phyloP scores from a whole-genome alignment of 1,284 basidiomycete species.

The Somion occarium region DNA sequence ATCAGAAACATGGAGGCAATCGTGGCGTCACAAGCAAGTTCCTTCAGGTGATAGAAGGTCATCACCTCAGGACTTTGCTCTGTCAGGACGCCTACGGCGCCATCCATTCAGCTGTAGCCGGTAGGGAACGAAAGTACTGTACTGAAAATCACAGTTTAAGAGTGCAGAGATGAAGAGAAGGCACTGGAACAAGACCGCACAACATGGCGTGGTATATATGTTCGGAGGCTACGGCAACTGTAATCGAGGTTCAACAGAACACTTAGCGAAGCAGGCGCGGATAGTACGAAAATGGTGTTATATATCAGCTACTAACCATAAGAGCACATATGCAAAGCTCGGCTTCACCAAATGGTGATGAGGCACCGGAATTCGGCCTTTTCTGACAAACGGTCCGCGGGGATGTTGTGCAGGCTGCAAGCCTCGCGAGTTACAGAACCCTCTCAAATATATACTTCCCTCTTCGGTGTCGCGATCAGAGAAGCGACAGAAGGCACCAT shows the following conservation, averaged over 20 bases:
- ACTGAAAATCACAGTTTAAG: too few relatives aligned
- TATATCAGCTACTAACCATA: neutral
- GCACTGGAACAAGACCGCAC: neutral
- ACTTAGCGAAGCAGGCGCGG: neutral
- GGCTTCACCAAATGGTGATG: too few relatives aligned
- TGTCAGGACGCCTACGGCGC: neutral
- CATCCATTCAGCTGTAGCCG: constrained; percentile 12
- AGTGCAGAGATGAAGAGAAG: constrained; percentile 4
- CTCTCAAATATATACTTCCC: too few relatives aligned
- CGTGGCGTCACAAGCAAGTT: constrained; percentile 13
- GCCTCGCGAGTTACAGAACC: too few relatives aligned
- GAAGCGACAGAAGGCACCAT: too few relatives aligned
- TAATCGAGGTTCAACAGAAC: constrained; percentile 3
- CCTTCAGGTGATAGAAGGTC: constrained; percentile 15
- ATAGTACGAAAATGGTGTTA: neutral
- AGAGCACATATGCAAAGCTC: too few relatives aligned
- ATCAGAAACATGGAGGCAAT: constrained; percentile 14
- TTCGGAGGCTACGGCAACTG: neutral
- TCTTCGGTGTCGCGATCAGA: too few relatives aligned
- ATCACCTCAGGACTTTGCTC: constrained; percentile 6
- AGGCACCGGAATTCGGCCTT: too few relatives aligned
- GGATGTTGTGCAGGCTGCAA: too few relatives aligned
- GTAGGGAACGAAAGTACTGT: too few relatives aligned
- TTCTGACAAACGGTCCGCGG: too few relatives aligned
- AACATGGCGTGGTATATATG: neutral